A percentile compares a stretch with the other conserved stretches of the same genome.
These are phyloP conservation scores for Taphrina wiesneri DNA, from an alignment of 1,139 yeast species.

Conservation along the genomic window DNA sequence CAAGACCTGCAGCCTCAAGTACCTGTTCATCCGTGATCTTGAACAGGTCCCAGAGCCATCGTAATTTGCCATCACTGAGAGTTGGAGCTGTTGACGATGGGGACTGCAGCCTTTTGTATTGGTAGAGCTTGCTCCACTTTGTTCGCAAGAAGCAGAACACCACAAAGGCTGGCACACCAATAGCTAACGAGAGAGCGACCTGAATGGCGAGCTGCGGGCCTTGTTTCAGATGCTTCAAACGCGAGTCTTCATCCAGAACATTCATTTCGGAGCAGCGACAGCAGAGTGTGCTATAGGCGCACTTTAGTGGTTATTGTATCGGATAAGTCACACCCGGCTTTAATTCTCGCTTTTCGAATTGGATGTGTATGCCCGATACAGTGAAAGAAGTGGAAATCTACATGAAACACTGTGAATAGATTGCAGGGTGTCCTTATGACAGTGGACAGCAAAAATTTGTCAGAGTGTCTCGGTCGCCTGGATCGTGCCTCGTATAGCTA, in stretches of 20 bases:
- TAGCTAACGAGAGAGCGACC: slow-evolving; percentile 58
- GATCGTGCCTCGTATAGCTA: too few species aligned
- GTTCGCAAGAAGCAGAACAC: slow-evolving; percentile 65
- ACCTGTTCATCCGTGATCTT: slow-evolving; percentile 71
- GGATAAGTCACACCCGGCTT: background rate
- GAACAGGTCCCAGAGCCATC: slow-evolving; percentile 74
- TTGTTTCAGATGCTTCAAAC: slow-evolving; percentile 17
- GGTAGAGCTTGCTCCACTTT: slow-evolving; percentile 67
- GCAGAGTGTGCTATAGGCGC: background rate
- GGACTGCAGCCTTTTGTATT: slow-evolving; percentile 52
- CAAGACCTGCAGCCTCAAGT: slow-evolving; percentile 86
- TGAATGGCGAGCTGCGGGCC: slow-evolving; percentile 45
- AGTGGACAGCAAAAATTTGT: too few species aligned
- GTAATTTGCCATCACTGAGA: slow-evolving; percentile 58
- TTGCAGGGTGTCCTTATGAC: background rate
- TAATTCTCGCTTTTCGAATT: background rate
- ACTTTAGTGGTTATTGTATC: background rate
- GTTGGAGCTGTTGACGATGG: slow-evolving; percentile 50
- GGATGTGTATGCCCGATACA: too few species aligned
- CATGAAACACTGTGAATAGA: background rate
- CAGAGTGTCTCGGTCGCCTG: too few species aligned
- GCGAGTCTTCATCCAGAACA: slow-evolving; percentile 25
- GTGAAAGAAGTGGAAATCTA: too few species aligned
- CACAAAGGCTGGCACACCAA: slow-evolving; percentile 66
- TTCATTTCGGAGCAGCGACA: background rate